Conservation (phyloP, 495 filamentous ascomycete genomes). For the Hypoxylon crocopeplum region DNA sequence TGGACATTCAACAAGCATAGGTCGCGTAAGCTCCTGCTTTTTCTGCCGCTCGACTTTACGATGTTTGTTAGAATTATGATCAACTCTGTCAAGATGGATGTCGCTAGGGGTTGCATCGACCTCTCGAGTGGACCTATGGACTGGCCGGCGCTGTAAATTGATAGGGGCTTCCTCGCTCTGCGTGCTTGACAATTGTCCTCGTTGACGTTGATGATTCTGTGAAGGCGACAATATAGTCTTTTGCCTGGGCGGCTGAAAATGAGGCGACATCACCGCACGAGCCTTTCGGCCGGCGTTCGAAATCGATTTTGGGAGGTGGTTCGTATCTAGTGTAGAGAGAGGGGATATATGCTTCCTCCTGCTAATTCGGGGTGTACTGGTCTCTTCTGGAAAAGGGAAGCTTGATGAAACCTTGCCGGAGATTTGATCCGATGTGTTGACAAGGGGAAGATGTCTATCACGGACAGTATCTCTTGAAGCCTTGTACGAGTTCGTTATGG, state of each 20-base stretch:
- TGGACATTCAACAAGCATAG: background rate
- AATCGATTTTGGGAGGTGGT: conserved; percentile 31
- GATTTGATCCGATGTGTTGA: background rate
- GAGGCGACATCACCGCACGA: conserved; percentile 26
- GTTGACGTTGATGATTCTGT: background rate
- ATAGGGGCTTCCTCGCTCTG: background rate
- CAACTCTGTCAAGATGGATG: background rate
- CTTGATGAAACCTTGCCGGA: background rate
- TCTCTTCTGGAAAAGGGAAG: conserved; percentile 25
- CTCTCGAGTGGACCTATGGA: background rate
- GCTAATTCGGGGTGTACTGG: background rate
- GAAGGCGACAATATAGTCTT: background rate
- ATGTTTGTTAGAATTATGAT: conserved; percentile 1
- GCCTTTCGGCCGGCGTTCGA: conserved; percentile 33
- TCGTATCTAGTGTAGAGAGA: conserved; percentile 1
- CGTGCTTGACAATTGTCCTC: background rate
- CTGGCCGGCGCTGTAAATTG: background rate
- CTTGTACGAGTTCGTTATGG: background rate
- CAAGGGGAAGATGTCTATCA: background rate
- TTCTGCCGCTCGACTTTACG: background rate
- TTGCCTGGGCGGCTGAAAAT: background rate
- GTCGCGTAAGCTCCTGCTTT: conserved; percentile 6
- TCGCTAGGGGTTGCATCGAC: background rate
- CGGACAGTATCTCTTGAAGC: background rate
- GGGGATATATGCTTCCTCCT: background rate